A percentile compares a stretch with the other conserved stretches of the same genome.
phyloP scores from a whole-genome alignment of 73 alveolate species.

The Stentor coeruleus region DNA sequence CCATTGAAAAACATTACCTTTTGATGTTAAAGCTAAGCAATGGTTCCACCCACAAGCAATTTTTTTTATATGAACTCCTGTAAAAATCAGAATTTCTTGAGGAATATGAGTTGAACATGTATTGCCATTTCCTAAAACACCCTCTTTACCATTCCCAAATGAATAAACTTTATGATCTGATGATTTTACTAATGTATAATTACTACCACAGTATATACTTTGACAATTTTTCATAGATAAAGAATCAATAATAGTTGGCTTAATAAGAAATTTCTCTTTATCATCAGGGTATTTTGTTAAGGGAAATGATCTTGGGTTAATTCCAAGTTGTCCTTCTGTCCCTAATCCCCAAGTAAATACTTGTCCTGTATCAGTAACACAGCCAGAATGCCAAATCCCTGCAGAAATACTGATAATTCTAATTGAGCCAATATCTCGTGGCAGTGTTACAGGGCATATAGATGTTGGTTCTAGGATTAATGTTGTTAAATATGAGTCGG shows the following conservation, averaged over 20 bases:
- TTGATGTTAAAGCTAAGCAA: conserved; percentile 73
- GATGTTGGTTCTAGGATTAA: background rate
- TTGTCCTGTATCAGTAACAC: background rate
- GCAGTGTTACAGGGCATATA: background rate
- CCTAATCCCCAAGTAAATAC: conserved; percentile 11
- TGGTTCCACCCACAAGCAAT: conserved; percentile 95
- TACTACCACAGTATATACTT: background rate
- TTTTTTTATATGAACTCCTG: conserved; percentile 55
- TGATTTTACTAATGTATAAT: background rate
- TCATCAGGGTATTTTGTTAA: background rate
- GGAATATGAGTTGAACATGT: background rate
- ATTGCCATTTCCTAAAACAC: background rate
- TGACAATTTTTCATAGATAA: background rate
- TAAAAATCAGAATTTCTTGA: conserved; percentile 42
- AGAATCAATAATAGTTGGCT: background rate
- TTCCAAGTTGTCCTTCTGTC: background rate
- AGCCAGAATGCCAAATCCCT: background rate
- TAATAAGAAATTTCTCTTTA: background rate
- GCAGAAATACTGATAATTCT: background rate
- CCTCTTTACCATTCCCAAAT: background rate
- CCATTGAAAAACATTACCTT: conserved; percentile 88
- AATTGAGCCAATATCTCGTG: background rate
- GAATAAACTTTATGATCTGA: background rate
- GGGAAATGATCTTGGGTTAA: background rate
- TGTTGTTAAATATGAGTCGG: background rate